Base-by-base conservation (phyloP, 2,329 filamentous ascomycete genomes). In the Monilinia fructigena region DNA sequence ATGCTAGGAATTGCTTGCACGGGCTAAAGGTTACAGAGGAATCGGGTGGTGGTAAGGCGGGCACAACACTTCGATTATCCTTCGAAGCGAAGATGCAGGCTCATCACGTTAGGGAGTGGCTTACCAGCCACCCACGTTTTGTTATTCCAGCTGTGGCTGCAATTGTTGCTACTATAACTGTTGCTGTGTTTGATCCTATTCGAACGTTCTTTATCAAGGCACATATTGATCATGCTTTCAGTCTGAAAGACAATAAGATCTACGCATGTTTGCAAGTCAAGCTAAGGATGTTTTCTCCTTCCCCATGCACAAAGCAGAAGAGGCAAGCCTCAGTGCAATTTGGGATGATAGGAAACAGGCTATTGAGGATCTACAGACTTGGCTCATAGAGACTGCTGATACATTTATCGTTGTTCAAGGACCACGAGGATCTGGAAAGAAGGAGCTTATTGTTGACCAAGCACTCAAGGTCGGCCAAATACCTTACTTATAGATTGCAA, bases 341-440 rank as follows among this genome's bases (percentile, higher is more conserved):
- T 67, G 65, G 63, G 62, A 65, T 52, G 67, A 69, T 50, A 88
- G 93, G 26, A 91, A 90, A 72, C 86, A 87, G 54, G 85, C 93
- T 61, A 95, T 98, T 68, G 86, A 92, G 28, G 88, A 93, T 74
- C 85, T 99, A 16, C 87, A 89, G 71, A 89, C 86, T 18, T 97
- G 93, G 92, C 80, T 98, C 10, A 88, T 92, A 74, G 94, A 97
- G 73, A 93, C 90, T 5, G 87, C 89, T 0, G 92, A 95, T 68
- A 98, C 93, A 0, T 97, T 97, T 76, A 93, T 97, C 70, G 91
- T 98, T 11, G 86, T 99, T 0, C 93, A 97, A 75, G 95, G 95
- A 0, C 93, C 95, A 5, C 87, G 93, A 62, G 95, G 94, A 8
- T 96, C 92, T 0, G 95, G 93, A 1, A 97, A 97, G 79, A 89